These are phyloP conservation scores for Rhizopogon vinicolor DNA, from an alignment of 768 basidiomycete species.

Conservation along the genomic window DNA sequence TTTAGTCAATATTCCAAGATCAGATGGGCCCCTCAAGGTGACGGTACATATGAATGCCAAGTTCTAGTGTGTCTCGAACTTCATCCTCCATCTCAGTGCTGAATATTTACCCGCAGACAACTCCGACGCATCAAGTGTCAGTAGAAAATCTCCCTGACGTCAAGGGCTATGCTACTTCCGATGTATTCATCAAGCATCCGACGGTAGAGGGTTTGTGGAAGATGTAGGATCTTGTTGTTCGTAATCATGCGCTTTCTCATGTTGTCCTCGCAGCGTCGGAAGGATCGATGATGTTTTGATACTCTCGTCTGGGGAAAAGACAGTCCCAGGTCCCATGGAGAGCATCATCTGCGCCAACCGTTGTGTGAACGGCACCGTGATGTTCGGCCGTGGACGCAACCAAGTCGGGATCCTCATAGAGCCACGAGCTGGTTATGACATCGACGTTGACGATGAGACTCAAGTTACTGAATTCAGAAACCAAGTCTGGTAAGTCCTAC, in stretches of 20 bases:
- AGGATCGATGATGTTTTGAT: slow-evolving; percentile 34
- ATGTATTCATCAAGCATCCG: slow-evolving; percentile 41
- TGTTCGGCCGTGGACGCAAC: slow-evolving; percentile 31
- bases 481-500: slow-evolving; percentile 21
- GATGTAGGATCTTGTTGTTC: slow-evolving; percentile 12
- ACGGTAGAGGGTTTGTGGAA: slow-evolving; percentile 33
- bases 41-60: slow-evolving; percentile 32
- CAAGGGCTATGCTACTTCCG: slow-evolving; percentile 38
- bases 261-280: slow-evolving; percentile 15
- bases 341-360: slow-evolving; percentile 17
- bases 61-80: slow-evolving; percentile 25
- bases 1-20: slow-evolving; percentile 14
- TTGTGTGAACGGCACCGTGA: slow-evolving; percentile 18
- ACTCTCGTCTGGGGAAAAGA: slow-evolving; percentile 14
- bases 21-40: slow-evolving; percentile 28
- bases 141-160: slow-evolving; percentile 34
- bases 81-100: background rate
- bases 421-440: slow-evolving; percentile 5
- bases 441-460: slow-evolving; percentile 20
- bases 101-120: slow-evolving; percentile 1
- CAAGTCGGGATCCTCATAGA: slow-evolving; percentile 30
- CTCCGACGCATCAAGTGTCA: background rate
- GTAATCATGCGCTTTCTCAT: background rate
- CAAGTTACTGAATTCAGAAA: slow-evolving; percentile 26
- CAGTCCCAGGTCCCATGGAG: slow-evolving; percentile 25